Evolutionary conservation across 2,329 filamentous ascomycete species (phyloP).

Genomic region (Phoma sp.): DNA sequence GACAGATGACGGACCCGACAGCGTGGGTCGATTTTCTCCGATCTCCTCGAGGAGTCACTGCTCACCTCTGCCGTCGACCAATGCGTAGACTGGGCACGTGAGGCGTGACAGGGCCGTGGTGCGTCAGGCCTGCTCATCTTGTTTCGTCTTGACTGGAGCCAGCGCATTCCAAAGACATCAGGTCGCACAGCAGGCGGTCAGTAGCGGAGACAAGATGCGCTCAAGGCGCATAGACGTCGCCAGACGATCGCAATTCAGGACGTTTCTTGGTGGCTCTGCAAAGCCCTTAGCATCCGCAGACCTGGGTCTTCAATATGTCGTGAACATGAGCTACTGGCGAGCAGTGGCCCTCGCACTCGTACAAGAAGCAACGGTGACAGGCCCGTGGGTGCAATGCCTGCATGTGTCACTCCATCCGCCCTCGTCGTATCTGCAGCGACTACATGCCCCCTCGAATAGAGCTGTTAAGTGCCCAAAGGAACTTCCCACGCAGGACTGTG

Average conservation of each 20-base stretch:
- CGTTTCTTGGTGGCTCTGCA: constrained; percentile 7
- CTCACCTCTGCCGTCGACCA: constrained; percentile 19
- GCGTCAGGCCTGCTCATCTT: constrained; percentile 22
- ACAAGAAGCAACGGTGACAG: constrained; percentile 2
- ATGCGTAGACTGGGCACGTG: constrained; percentile 20
- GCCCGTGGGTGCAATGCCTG: constrained; percentile 10
- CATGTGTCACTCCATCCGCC: neutral
- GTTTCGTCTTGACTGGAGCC: constrained; percentile 38
- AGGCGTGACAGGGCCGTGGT: constrained; percentile 20
- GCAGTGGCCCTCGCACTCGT: constrained; percentile 5
- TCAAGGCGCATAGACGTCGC: constrained; percentile 12
- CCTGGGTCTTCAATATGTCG: constrained; percentile 16
- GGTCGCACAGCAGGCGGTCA: constrained; percentile 32
- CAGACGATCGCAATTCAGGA: constrained; percentile 16
- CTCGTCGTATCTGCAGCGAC: constrained; percentile 3
- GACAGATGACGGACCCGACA: constrained; percentile 26
- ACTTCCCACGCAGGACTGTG: constrained; percentile 1
- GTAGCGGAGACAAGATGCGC: constrained; percentile 13
- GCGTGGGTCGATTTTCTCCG: constrained; percentile 31
- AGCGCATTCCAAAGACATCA: constrained; percentile 29
- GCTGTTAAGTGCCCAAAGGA: constrained; percentile 1
- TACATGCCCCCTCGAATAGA: constrained; percentile 2
- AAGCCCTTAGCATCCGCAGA: constrained; percentile 18
- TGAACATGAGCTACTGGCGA: constrained; percentile 2
- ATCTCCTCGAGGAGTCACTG: constrained; percentile 23